Base-by-base conservation (phyloP, 179 eudicot genomes). In the Spergularia azorica region DNA sequence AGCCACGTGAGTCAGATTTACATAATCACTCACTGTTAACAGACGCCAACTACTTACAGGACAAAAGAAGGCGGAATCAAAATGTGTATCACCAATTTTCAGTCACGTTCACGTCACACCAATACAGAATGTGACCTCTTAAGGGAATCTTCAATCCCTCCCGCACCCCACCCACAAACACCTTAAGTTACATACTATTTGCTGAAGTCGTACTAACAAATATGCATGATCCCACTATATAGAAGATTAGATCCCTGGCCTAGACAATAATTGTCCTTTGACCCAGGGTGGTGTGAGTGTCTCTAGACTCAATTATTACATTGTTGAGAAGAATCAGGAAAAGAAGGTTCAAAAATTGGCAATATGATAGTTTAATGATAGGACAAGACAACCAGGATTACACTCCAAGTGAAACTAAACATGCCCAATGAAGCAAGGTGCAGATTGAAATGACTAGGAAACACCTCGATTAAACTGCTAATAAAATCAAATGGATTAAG, bases 1-100 rank as follows among this genome's bases (percentile, higher is more conserved):
- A 68, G 71, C 57, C 62, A 46, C 8, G 32, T 16, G 74, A 59
- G 63, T 57, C 39, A 74, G 51, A 64, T 43, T 46, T 32, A 5
- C 17, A 43, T 78, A 17, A 71, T 11, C 43, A 41, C 17, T 39
- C 70, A 2, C 71, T 63, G 56, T 26, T 48, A 68, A 68, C 38
- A 68, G 52, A 66, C 13, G 17, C 14, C 57, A 6, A 1, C 7
- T 3, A 48, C 1, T 17, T 48, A 12, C 18, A 20, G 57, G 50
- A 20, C 7, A 20, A 60, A 21, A 60, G 20, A 16, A 58, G 17
- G 16, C 62, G 17, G 16, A 57, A n/a, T 12, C 60, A 26, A 26
- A 26, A 26, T 26, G 32, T 26, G 32, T 26, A 26, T 26, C 32
- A 26, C 32, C 32, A 0, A 26, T 26, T 26, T 0, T 43, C 48